phyloP scores from a whole-genome alignment of 306 rosid genomes.

The Corylus avellana region DNA sequence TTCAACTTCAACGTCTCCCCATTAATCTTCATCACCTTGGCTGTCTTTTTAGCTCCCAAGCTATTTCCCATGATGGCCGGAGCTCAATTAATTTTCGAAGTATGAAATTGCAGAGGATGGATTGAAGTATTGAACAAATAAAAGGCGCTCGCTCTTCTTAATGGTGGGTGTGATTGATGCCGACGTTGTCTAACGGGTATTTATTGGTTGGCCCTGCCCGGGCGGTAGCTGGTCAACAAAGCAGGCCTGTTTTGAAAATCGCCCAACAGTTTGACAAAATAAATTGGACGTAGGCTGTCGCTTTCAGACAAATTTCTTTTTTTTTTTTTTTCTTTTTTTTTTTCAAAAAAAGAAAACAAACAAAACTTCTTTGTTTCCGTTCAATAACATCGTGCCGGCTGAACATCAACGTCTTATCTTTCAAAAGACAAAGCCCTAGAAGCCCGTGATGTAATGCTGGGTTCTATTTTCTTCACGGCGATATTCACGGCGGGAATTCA shows the following conservation, averaged over 20 bases:
- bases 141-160: too few species aligned
- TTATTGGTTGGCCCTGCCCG: conserved; percentile 10
- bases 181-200: conserved; percentile 37
- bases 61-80: conserved; percentile 63
- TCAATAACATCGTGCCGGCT: neutral
- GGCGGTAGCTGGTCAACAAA: conserved; percentile 51
- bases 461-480: conserved; percentile 32
- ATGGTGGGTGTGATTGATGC: conserved; percentile 39
- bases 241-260: conserved; percentile 54
- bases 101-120: too few species aligned
- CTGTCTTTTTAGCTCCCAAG: conserved; percentile 64
- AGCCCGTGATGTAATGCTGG: conserved; percentile 28
- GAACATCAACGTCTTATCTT: conserved; percentile 29
- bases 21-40: conserved; percentile 77
- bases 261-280: conserved; percentile 26
- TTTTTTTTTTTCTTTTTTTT: neutral
- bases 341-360: too few species aligned
- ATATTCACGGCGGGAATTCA: conserved; percentile 47
- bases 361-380: neutral
- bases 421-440: conserved; percentile 5
- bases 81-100: too few species aligned
- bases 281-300: conserved; percentile 35
- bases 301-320: conserved; percentile 22
- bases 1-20: conserved; percentile 77
- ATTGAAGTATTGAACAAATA: too few species aligned